These are phyloP conservation scores for Alternaria incomplexa DNA, from an alignment of 2,329 filamentous ascomycete genomes.

Conservation along the genomic window DNA sequence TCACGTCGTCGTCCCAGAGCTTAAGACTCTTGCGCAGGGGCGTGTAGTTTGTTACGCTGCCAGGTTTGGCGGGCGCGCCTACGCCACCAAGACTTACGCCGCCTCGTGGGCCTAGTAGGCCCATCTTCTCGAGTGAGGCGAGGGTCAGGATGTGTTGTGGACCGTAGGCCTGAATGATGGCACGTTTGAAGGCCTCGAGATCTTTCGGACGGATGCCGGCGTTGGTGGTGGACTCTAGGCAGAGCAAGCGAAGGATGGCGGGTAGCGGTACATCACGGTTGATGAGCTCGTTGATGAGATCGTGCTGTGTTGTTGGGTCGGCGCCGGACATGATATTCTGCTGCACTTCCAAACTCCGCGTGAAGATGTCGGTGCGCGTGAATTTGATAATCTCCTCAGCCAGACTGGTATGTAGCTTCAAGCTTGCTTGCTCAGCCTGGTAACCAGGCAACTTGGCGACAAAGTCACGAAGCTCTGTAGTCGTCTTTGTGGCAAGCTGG, in stretches of 20 bases:
- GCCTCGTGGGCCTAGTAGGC: slow-evolving; percentile 73
- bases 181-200: slow-evolving; percentile 84
- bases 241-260: slow-evolving; percentile 84
- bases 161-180: slow-evolving; percentile 90
- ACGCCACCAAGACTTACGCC: slow-evolving; percentile 55
- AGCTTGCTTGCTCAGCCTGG: slow-evolving; percentile 88
- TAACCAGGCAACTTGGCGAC: slow-evolving; percentile 92
- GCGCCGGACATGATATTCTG: slow-evolving; percentile 92
- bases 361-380: slow-evolving; percentile 88
- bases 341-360: slow-evolving; percentile 86
- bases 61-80: slow-evolving; percentile 40
- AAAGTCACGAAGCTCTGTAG: slow-evolving; percentile 90
- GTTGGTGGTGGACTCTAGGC: slow-evolving; percentile 87
- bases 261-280: slow-evolving; percentile 80
- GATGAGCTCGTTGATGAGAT: slow-evolving; percentile 93
- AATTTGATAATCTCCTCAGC: slow-evolving; percentile 96
- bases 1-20: slow-evolving; percentile 94
- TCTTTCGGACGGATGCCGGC: slow-evolving; percentile 89
- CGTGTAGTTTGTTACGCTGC: slow-evolving; percentile 78
- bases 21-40: slow-evolving; percentile 84
- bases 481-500: slow-evolving; percentile 79
- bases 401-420: slow-evolving; percentile 90
- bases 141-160: slow-evolving; percentile 94
- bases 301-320: slow-evolving; percentile 87
- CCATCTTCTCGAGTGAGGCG: slow-evolving; percentile 84